phyloP scores from a whole-genome alignment of 441 rosid species.

The Populus hybrid region DNA sequence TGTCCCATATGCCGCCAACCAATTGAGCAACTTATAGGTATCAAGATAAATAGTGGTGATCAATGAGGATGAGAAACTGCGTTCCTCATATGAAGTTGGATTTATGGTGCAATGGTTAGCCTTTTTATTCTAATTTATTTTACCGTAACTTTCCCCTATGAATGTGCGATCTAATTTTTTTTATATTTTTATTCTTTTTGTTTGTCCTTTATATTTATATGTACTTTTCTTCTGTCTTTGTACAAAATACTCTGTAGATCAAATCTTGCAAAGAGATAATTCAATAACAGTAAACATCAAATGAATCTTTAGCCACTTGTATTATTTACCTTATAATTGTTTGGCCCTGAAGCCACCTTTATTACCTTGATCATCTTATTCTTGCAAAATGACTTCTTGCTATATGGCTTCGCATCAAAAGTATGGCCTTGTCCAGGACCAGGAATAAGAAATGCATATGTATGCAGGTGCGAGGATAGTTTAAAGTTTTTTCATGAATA shows the following conservation, averaged over 20 bases:
- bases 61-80: conserved; percentile 26
- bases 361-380: conserved; percentile 3
- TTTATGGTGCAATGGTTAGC: conserved; percentile 25
- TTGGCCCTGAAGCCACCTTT: neutral
- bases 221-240: conserved; percentile 13
- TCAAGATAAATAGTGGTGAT: conserved; percentile 51
- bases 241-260: conserved; percentile 12
- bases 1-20: conserved; percentile 93
- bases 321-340: neutral
- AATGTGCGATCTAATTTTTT: conserved; percentile 2
- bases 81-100: conserved; percentile 19
- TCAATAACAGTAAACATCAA: neutral
- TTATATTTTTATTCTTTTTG: neutral
- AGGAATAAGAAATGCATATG: neutral
- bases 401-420: neutral
- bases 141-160: conserved; percentile 15
- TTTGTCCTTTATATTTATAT: too few relatives aligned
- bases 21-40: conserved; percentile 79
- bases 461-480: neutral
- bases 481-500: conserved; percentile 18
- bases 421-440: neutral
- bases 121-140: conserved; percentile 17
- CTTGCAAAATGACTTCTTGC: neutral
- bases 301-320: neutral
- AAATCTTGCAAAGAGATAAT: conserved; percentile 10